phyloP scores from a whole-genome alignment of 2,329 filamentous ascomycete genomes.

The Fusarium aywerte region DNA sequence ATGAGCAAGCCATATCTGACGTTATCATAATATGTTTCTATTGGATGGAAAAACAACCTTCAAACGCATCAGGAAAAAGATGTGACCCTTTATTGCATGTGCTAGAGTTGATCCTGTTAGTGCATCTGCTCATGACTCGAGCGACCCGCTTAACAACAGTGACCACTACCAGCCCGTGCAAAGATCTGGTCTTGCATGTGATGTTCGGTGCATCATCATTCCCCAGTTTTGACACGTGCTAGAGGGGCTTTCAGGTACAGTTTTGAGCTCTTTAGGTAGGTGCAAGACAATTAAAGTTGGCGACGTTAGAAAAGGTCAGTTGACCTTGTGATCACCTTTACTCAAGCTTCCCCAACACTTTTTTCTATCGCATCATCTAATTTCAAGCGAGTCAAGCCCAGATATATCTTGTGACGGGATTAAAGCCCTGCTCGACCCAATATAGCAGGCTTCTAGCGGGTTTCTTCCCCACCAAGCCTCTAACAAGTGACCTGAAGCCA shows the following conservation, averaged over 20 bases:
- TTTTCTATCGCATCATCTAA: background rate
- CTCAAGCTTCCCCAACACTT: constrained; percentile 13
- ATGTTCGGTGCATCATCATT: constrained; percentile 37
- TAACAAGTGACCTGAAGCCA: constrained; percentile 34
- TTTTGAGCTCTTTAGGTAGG: background rate
- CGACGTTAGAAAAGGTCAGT: background rate
- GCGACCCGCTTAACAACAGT: constrained; percentile 30
- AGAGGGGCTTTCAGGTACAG: constrained; percentile 33
- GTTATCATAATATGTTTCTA: constrained; percentile 21
- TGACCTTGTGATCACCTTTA: constrained; percentile 32
- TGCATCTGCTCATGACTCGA: constrained; percentile 30
- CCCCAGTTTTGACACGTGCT: constrained; percentile 47
- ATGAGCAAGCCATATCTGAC: constrained; percentile 23
- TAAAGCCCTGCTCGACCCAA: constrained; percentile 14
- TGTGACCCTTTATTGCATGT: constrained; percentile 22
- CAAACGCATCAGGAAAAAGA: constrained; percentile 32
- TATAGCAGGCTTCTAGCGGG: constrained; percentile 37
- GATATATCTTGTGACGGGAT: constrained; percentile 14
- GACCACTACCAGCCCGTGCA: constrained; percentile 4
- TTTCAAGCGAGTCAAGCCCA: constrained; percentile 8
- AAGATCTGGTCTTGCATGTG: constrained; percentile 42
- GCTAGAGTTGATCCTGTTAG: constrained; percentile 36
- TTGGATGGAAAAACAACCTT: constrained; percentile 32
- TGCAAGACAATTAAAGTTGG: constrained; percentile 10
- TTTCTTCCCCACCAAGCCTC: constrained; percentile 39